Percentiles rank a stretch among this genome's conserved stretches.
These are phyloP conservation scores for Gleditsia sinensis DNA, from an alignment of 306 rosid species.

Conservation along the genomic window DNA sequence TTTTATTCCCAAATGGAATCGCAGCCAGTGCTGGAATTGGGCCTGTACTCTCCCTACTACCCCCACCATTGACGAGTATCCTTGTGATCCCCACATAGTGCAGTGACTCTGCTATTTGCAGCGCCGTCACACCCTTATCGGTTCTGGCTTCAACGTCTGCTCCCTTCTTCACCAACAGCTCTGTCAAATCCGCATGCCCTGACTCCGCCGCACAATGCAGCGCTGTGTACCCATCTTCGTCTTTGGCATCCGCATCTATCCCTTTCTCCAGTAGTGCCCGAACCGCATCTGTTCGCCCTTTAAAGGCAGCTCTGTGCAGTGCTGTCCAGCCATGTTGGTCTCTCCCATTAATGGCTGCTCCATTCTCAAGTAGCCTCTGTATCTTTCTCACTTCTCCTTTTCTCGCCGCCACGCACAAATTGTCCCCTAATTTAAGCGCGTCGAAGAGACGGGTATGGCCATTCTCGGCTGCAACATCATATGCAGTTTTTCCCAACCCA, in stretches of 20 bases:
- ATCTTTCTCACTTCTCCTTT: conserved; percentile 71
- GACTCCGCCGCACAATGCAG: conserved; percentile 76
- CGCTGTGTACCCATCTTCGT: conserved; percentile 83
- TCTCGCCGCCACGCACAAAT: conserved; percentile 58
- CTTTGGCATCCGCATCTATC: conserved; percentile 66
- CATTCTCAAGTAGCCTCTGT: conserved; percentile 54
- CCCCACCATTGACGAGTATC: conserved; percentile 66
- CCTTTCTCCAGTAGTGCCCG: conserved; percentile 60
- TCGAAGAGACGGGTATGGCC: conserved; percentile 65
- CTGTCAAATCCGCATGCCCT: conserved; percentile 63
- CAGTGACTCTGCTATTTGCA: conserved; percentile 72
- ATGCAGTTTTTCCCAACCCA: conserved; percentile 53
- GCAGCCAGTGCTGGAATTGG: background rate
- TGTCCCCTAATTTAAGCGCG: conserved; percentile 66
- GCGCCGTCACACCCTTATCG: conserved; percentile 65
- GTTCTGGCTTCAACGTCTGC: conserved; percentile 72
- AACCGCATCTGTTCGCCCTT: conserved; percentile 56
- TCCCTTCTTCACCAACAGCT: conserved; percentile 75
- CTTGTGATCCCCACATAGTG: conserved; percentile 66
- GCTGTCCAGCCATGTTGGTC: conserved; percentile 89
- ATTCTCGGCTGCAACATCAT: conserved; percentile 64
- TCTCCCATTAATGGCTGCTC: conserved; percentile 62
- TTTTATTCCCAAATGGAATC: conserved; percentile 33
- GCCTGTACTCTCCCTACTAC: conserved; percentile 30
- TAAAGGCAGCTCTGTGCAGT: conserved; percentile 75